Percentiles rank a stretch among this genome's conserved stretches.
phyloP scores from a whole-genome alignment of 2,329 filamentous ascomycete genomes.

The Berkeleyomyces rouxiae region DNA sequence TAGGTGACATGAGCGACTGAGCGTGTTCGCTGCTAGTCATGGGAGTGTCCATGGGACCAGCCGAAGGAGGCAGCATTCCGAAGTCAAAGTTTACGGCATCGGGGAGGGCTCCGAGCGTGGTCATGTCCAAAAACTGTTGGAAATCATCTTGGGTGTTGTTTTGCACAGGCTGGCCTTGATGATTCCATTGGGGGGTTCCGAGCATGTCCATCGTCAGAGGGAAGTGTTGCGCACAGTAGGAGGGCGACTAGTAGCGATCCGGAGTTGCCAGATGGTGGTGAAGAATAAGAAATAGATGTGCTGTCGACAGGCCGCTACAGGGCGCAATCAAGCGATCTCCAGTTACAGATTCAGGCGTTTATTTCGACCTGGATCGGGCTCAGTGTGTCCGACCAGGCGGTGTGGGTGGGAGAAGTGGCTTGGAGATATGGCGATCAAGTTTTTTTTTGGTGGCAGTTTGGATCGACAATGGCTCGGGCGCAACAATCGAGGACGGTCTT shows the following conservation, averaged over 20 bases:
- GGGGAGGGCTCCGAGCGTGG: conserved; percentile 33
- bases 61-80: conserved; percentile 19
- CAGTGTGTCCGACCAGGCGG: background rate
- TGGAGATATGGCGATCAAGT: background rate
- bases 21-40: conserved; percentile 31
- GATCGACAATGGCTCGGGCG: background rate
- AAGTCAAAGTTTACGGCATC: conserved; percentile 45
- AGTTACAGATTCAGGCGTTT: too few relatives aligned
- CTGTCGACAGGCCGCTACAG: too few relatives aligned
- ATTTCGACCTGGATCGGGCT: too few relatives aligned
- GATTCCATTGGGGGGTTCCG: conserved; percentile 29
- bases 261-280: background rate
- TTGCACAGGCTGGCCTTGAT: conserved; percentile 37
- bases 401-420: background rate
- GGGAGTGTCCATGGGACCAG: conserved; percentile 31
- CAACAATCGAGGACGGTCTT: background rate
- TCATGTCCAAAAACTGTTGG: conserved; percentile 47
- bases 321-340: too few relatives aligned
- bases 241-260: background rate
- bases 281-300: background rate
- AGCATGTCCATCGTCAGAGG: conserved; percentile 11
- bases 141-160: conserved; percentile 41
- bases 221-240: background rate
- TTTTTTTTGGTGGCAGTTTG: background rate
- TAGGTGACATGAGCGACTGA: conserved; percentile 20